Conservation (phyloP, 768 basidiomycete species). For the Auricularia sp. region DNA sequence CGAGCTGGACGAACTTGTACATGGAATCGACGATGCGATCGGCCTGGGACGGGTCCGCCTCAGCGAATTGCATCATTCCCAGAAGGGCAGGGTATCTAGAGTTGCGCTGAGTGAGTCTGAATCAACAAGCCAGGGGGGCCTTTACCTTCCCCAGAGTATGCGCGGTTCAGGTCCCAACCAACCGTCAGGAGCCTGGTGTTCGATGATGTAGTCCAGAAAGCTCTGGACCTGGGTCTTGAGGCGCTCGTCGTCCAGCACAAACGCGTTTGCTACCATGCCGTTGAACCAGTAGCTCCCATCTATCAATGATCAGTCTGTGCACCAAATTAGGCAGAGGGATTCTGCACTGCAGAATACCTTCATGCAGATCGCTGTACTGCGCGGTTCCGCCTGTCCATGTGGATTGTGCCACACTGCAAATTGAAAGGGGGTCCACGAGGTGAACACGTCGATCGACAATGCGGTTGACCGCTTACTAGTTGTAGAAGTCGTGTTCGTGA, state of each 20-base stretch:
- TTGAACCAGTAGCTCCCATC: conserved; percentile 18
- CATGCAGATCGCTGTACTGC: conserved; percentile 26
- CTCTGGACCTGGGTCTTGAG: conserved; percentile 38
- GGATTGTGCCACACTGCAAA: conserved; percentile 21
- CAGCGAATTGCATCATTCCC: conserved; percentile 4
- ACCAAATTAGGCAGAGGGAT: background rate
- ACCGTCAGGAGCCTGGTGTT: conserved; percentile 3
- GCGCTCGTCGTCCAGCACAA: conserved; percentile 35
- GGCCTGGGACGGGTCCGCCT: conserved; percentile 5
- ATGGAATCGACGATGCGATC: conserved; percentile 3
- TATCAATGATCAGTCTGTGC: background rate
- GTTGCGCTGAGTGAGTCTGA: background rate
- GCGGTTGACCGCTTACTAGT: conserved; percentile 17
- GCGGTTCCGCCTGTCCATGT: conserved; percentile 27
- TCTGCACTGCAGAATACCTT: conserved; percentile 15
- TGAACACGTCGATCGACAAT: too few species aligned
- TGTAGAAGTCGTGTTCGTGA: conserved; percentile 28
- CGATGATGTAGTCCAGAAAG: conserved; percentile 28
- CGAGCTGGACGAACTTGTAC: conserved; percentile 4
- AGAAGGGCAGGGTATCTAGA: background rate
- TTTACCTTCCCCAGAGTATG: background rate
- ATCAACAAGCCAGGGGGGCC: conserved; percentile 27
- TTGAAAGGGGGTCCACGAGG: background rate
- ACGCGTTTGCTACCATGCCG: conserved; percentile 43
- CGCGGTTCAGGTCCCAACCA: conserved; percentile 5